A percentile compares a stretch with the other conserved stretches of the same genome.
Evolutionary conservation across 345 rosid species (phyloP).

Genomic region (Cardamine chenopodiifolia): DNA sequence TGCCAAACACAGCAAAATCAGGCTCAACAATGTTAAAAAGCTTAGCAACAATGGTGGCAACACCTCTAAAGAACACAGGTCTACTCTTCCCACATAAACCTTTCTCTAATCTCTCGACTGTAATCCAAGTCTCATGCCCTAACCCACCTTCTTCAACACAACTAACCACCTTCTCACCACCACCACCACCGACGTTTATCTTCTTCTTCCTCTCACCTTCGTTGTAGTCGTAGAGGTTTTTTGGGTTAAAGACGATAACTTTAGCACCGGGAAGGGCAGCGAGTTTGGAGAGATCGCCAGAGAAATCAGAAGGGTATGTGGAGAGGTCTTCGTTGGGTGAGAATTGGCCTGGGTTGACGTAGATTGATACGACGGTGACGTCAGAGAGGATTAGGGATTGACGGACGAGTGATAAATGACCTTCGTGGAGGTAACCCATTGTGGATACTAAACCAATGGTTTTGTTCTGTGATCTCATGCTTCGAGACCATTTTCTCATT

Average conservation of each 20-base stretch:
- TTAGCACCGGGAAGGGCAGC: slow-evolving; percentile 57
- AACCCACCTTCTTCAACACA: slow-evolving; percentile 65
- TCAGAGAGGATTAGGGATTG: slow-evolving; percentile 56
- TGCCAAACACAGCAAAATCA: slow-evolving; percentile 76
- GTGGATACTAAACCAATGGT: slow-evolving; percentile 79
- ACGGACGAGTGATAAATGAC: slow-evolving; percentile 74
- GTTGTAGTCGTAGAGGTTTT: slow-evolving; percentile 67
- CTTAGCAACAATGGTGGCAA: slow-evolving; percentile 79
- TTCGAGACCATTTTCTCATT: slow-evolving; percentile 85
- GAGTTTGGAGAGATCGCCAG: slow-evolving; percentile 71
- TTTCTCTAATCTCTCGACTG: slow-evolving; percentile 83
- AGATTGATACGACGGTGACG: slow-evolving; percentile 74
- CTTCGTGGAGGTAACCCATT: slow-evolving; percentile 92
- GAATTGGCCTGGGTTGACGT: slow-evolving; percentile 96
- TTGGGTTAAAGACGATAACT: slow-evolving; percentile 72
- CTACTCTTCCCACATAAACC: slow-evolving; percentile 91
- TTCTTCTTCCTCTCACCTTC: background rate
- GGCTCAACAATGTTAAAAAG: slow-evolving; percentile 90
- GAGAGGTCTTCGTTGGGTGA: slow-evolving; percentile 88
- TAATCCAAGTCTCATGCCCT: slow-evolving; percentile 95
- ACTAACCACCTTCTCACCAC: slow-evolving; percentile 42
- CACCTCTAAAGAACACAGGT: slow-evolving; percentile 87
- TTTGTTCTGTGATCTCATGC: slow-evolving; percentile 60
- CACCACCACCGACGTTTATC: background rate
- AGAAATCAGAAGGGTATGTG: slow-evolving; percentile 87